phyloP scores from a whole-genome alignment of 352 stramenopile genomes.

The Globisporangium mamillatum region DNA sequence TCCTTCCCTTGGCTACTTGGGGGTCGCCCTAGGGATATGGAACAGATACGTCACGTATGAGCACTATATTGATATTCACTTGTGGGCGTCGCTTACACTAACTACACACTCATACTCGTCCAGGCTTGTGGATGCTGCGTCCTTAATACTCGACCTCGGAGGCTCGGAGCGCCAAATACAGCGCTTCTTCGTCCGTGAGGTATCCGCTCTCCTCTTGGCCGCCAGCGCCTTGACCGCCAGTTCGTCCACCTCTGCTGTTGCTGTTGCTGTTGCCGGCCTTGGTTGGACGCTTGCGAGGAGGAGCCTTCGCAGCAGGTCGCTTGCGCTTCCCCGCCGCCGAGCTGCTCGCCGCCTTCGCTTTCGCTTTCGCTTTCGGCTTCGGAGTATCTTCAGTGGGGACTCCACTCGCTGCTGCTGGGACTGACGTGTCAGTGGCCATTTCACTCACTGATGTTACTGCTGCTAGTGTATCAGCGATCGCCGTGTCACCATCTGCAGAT shows the following conservation, averaged over 20 bases:
- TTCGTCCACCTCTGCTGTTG: not conserved
- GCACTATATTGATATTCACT: not conserved
- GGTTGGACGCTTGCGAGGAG: slow-evolving; percentile 7
- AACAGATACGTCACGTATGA: not conserved
- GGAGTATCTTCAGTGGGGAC: not conserved
- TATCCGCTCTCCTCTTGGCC: slow-evolving; percentile 13
- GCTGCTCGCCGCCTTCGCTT: not conserved
- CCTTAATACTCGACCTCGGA: slow-evolving; percentile 21
- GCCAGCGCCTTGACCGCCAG: not conserved
- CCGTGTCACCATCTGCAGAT: not conserved
- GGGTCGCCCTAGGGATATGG: not conserved
- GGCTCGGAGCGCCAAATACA: slow-evolving; percentile 21
- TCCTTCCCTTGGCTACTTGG: too few relatives aligned
- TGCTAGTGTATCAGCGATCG: not conserved
- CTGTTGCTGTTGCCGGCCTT: slow-evolving; percentile 1
- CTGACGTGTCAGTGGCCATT: not conserved
- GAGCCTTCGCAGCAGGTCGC: not conserved
- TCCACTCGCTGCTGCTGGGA: not conserved
- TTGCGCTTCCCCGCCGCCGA: slow-evolving; percentile 14
- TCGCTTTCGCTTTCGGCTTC: slow-evolving; percentile 4
- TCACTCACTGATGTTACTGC: not conserved
- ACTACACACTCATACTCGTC: not conserved
- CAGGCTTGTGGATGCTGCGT: not conserved
- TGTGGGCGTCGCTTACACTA: not conserved
- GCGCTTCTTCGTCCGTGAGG: slow-evolving; percentile 22